Evolutionary conservation across 495 filamentous ascomycete species (phyloP).

Genomic region (Neurospora sp.): DNA sequence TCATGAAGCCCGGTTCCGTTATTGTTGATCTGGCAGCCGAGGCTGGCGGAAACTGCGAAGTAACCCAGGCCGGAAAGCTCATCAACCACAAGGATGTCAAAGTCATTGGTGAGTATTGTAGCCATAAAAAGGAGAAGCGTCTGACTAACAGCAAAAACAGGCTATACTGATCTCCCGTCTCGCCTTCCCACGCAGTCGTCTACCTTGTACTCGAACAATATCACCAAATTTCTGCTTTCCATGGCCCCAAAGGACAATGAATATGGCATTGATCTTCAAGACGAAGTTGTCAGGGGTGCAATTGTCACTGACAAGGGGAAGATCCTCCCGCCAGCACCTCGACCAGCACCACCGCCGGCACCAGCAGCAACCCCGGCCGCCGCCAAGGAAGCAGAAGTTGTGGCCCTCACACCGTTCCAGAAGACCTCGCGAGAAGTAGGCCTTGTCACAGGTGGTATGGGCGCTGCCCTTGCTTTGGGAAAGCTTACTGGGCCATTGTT

Average conservation of each 20-base stretch:
- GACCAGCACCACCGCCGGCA: conserved; percentile 57
- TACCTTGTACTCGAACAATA: conserved; percentile 79
- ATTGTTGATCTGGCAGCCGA: conserved; percentile 76
- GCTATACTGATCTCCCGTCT: conserved; percentile 75
- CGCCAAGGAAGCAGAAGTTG: conserved; percentile 44
- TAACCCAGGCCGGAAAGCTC: conserved; percentile 58
- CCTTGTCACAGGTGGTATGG: conserved; percentile 61
- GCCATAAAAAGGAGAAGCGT: not conserved
- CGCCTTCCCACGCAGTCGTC: conserved; percentile 72
- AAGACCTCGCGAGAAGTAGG: conserved; percentile 62
- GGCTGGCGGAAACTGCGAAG: conserved; percentile 71
- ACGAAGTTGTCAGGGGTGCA: conserved; percentile 71
- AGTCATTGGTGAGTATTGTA: conserved; percentile 51
- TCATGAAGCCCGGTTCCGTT: conserved; percentile 75
- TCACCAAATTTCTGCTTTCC: conserved; percentile 70
- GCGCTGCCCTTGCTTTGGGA: conserved; percentile 57
- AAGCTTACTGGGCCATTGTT: conserved; percentile 69
- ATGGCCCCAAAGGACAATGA: conserved; percentile 64
- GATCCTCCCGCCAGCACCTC: conserved; percentile 61
- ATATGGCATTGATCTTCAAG: conserved; percentile 62
- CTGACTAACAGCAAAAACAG: conserved; percentile 21
- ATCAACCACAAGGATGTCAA: conserved; percentile 62
- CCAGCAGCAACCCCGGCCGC: conserved; percentile 41
- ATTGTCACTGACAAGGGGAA: conserved; percentile 68
- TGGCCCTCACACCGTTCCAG: conserved; percentile 67